Evolutionary conservation across 2,329 filamentous ascomycete genomes (phyloP).

Genomic region (Alternaria atra): DNA sequence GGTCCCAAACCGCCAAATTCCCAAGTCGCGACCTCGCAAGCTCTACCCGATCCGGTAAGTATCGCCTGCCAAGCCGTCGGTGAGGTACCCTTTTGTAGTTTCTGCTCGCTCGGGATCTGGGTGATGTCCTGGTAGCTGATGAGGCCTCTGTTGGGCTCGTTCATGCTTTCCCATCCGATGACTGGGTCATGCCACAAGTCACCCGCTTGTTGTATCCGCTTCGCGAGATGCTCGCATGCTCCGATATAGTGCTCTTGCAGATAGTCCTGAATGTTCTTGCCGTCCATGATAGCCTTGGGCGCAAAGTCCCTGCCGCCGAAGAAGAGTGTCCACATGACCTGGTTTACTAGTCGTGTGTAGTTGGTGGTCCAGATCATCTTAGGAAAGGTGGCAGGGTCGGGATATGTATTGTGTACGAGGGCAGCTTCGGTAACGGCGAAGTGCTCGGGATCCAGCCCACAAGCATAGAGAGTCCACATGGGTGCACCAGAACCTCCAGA

Average conservation of each 20-base stretch:
- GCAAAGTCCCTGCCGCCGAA: slow-evolving; percentile 92
- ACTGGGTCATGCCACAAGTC: slow-evolving; percentile 87
- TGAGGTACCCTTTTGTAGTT: slow-evolving; percentile 89
- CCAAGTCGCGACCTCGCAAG: slow-evolving; percentile 90
- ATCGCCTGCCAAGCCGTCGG: slow-evolving; percentile 96
- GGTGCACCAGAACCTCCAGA: slow-evolving; percentile 94
- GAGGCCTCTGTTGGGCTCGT: slow-evolving; percentile 91
- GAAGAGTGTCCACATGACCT: slow-evolving; percentile 93
- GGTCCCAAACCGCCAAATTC: slow-evolving; percentile 94
- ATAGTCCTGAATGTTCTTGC: slow-evolving; percentile 95
- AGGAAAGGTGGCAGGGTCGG: slow-evolving; percentile 83
- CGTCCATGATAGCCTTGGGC: slow-evolving; percentile 94
- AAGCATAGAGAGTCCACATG: slow-evolving; percentile 97
- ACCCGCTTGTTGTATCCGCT: slow-evolving; percentile 86
- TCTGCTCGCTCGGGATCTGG: slow-evolving; percentile 83
- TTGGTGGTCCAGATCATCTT: slow-evolving; percentile 99
- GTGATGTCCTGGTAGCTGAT: slow-evolving; percentile 84
- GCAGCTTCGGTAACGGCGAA: slow-evolving; percentile 90
- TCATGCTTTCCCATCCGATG: slow-evolving; percentile 95
- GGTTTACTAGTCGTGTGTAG: slow-evolving; percentile 85
- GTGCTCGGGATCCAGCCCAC: slow-evolving; percentile 84
- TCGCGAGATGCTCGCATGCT: slow-evolving; percentile 82
- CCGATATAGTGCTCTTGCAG: slow-evolving; percentile 85
- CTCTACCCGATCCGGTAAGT: slow-evolving; percentile 86
- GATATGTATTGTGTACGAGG: slow-evolving; percentile 92